Conservation (phyloP, 2,329 filamentous ascomycete species). For the Cyanodermella asteris region DNA sequence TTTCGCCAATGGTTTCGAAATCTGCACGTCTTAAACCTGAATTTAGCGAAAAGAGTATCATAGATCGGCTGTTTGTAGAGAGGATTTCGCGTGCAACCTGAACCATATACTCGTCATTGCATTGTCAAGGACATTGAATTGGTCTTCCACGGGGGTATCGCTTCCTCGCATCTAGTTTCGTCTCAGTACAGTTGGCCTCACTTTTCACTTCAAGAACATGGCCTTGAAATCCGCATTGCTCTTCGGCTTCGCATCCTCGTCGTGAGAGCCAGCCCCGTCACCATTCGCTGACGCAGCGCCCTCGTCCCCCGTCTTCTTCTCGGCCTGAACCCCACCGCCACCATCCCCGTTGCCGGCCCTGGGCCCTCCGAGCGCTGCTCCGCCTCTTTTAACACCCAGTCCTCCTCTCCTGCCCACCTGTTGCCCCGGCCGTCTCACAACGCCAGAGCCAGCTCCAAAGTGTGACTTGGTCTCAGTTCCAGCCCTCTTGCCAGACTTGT, state of each 20-base stretch:
- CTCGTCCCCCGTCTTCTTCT: conserved; percentile 1
- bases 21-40: no score
- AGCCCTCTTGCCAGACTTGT: conserved; percentile 17
- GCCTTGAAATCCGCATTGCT: conserved; percentile 9
- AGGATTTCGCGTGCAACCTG: no score
- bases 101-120: no score
- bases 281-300: conserved; percentile 1
- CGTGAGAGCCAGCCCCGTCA: no score
- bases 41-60: no score
- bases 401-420: conserved; percentile 26
- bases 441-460: no score
- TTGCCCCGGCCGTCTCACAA: conserved; percentile 11
- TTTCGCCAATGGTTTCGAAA: no score
- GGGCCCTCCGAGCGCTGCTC: conserved; percentile 6
- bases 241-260: conserved; percentile 4
- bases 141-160: no score
- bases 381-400: conserved; percentile 25
- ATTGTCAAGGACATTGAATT: no score
- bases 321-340: neutral
- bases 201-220: conserved; percentile 5
- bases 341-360: conserved; percentile 2
- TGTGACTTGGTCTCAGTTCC: no score
- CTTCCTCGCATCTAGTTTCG: no score
- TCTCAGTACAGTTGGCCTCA: neutral
- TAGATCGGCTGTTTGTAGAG: no score